A percentile compares a stretch with the other conserved stretches of the same genome.
Conservation (phyloP, 1,284 basidiomycete genomes). For the Takashimella koratensis region DNA sequence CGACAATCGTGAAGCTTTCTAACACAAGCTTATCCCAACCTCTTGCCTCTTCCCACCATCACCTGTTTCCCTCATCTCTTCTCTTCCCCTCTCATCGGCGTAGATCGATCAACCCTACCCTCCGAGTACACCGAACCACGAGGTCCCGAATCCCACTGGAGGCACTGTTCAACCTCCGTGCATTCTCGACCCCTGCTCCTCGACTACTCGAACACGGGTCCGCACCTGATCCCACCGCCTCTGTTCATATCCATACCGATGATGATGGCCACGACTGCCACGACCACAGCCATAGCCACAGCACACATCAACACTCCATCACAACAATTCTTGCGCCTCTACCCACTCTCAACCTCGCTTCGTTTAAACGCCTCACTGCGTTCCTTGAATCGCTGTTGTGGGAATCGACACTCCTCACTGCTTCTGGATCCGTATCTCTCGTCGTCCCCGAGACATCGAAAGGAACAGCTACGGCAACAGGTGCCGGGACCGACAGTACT, state of each 20-base stretch:
- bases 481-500: too few relatives aligned
- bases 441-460: conserved; percentile 48
- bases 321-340: conserved; percentile 62
- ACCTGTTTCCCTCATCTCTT: neutral
- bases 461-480: too few relatives aligned
- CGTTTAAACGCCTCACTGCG: conserved; percentile 56
- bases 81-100: neutral
- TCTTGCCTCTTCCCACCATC: neutral
- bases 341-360: conserved; percentile 54
- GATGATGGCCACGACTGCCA: conserved; percentile 27
- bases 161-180: conserved; percentile 71
- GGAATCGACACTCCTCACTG: conserved; percentile 53
- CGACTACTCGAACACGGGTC: conserved; percentile 4
- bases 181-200: conserved; percentile 56
- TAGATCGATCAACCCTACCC: conserved; percentile 71
- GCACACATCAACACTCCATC: conserved; percentile 54
- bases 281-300: conserved; percentile 48
- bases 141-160: conserved; percentile 64
- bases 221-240: conserved; percentile 1
- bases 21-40: neutral
- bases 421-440: conserved; percentile 4
- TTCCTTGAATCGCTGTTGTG: conserved; percentile 77
- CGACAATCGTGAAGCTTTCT: too few relatives aligned
- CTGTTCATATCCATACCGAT: neutral
- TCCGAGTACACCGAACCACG: conserved; percentile 66